Evolutionary conservation across 352 stramenopile genomes (phyloP), one percentile per base, ranked within the genome.

Genomic region (Saprolegnia diclina): DNA sequence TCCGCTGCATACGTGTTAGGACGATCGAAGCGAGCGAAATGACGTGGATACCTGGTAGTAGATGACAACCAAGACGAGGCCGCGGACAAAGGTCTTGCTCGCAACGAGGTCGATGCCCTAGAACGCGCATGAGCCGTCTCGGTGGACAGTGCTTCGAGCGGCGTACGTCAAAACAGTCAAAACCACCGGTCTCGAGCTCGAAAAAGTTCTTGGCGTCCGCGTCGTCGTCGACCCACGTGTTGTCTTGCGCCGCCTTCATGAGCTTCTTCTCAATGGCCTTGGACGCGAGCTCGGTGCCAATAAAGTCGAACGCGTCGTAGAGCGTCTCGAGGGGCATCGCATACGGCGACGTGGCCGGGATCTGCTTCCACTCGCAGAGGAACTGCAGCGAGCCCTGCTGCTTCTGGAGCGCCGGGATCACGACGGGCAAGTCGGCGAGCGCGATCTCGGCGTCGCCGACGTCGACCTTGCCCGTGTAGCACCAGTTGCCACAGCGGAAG

Each of bases 401-500:
- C 71, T 94, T 91, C 74, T 98, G 92, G 14, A 98, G 77, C 26
- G 90, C 89, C 21, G 93, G 92, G 22, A 98, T 91, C 7, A 97
- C 82, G 0, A 87, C 72, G 5, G 92, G 91, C 19, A 98, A 72
- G 71, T 98, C 92, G 11, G 72, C 73, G 10, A 98, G 85, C 57
- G 91, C 89, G 21, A 97, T 73, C 3, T 79, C 76, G 24, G 87
- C 64, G 68, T 78, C 80, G 26, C 92, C 83, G 48, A 97, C 68
- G 72, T 96, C 87, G 18, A 98, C 85, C 71, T 90, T 90, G 35
- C 92, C 93, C 52, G 77, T 85, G 78, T 98, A 98, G 79, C 94
- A 98, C 89, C 89, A 97, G 76, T 98, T 98, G 42, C 94, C 94
- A 71, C 92, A 98, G 50, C 90, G 83, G 73, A 98, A 98, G 64